These are phyloP conservation scores for Dalbergia cochinchinensis DNA, from an alignment of 306 rosid species.

Conservation along the genomic window DNA sequence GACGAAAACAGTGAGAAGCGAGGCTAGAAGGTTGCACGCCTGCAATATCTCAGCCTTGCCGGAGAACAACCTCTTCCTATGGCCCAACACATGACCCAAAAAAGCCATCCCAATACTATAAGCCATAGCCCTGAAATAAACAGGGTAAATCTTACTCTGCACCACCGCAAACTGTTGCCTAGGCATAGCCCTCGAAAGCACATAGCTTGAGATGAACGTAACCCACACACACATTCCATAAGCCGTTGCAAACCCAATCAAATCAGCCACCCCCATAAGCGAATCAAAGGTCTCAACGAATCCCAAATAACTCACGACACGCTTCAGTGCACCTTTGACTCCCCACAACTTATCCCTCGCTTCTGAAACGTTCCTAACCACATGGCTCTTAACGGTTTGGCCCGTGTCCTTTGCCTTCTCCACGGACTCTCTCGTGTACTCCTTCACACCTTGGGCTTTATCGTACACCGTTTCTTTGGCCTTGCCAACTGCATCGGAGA, in stretches of 20 bases:
- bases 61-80: not conserved
- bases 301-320: not conserved
- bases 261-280: slow-evolving; percentile 32
- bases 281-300: slow-evolving; percentile 1
- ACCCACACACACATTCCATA: slow-evolving; percentile 82
- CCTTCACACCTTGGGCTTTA: slow-evolving; percentile 39
- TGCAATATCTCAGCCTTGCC: slow-evolving; percentile 50
- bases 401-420: slow-evolving; percentile 51
- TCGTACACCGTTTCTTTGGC: slow-evolving; percentile 39
- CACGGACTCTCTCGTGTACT: slow-evolving; percentile 37
- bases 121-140: slow-evolving; percentile 72
- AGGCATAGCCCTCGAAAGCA: slow-evolving; percentile 60
- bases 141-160: slow-evolving; percentile 88
- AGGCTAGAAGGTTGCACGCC: slow-evolving; percentile 52
- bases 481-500: slow-evolving; percentile 36
- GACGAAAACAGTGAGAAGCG: slow-evolving; percentile 52
- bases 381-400: slow-evolving; percentile 25
- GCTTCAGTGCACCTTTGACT: slow-evolving; percentile 26
- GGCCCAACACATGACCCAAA: slow-evolving; percentile 58
- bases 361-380: slow-evolving; percentile 47
- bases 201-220: slow-evolving; percentile 74
- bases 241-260: slow-evolving; percentile 69
- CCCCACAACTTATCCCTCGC: not conserved
- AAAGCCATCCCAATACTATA: slow-evolving; percentile 59
- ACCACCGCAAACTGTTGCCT: slow-evolving; percentile 83